Conservation (phyloP, 805 yeast species). For the Saccharomyces mikatae region DNA sequence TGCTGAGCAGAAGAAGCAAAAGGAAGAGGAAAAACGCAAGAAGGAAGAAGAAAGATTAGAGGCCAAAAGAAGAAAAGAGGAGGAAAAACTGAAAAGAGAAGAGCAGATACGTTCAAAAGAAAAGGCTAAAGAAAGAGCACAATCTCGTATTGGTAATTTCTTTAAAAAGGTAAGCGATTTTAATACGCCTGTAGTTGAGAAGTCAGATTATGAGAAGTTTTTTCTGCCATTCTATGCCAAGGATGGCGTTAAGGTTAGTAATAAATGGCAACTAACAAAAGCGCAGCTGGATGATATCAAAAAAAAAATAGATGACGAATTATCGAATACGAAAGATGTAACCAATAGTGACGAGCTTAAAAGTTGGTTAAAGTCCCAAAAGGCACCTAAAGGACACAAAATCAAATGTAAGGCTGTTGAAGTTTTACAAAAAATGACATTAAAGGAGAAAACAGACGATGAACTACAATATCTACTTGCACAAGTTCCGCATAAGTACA, state of each 20-base stretch:
- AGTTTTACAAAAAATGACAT: conserved; percentile 31
- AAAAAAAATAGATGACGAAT: conserved; percentile 22
- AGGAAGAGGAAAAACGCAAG: conserved; percentile 18
- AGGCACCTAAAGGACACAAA: conserved; percentile 13
- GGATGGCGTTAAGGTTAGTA: conserved; percentile 27
- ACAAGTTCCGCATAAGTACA: conserved; percentile 31
- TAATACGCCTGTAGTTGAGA: conserved; percentile 12
- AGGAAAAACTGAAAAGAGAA: conserved; percentile 12
- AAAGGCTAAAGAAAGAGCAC: conserved; percentile 32
- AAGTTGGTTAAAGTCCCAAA: conserved; percentile 14
- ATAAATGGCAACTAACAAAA: conserved; percentile 3
- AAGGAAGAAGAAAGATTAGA: conserved; percentile 14
- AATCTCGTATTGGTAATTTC: conserved; percentile 32
- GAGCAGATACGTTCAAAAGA: conserved; percentile 24
- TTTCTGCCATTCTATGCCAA: conserved; percentile 34
- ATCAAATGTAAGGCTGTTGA: conserved; percentile 29
- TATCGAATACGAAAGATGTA: conserved; percentile 2
- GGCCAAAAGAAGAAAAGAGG: conserved; percentile 15
- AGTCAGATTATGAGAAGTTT: conserved; percentile 28
- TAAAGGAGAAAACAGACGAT: conserved; percentile 34
- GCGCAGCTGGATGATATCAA: conserved; percentile 5
- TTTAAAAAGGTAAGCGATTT: conserved; percentile 28
- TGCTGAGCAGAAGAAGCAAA: conserved; percentile 15
- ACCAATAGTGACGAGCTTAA: conserved; percentile 5
- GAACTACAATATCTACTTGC: conserved; percentile 25